These are phyloP conservation scores for Moniliophthora roreri DNA, from an alignment of 1,284 basidiomycete genomes.

Conservation along the genomic window DNA sequence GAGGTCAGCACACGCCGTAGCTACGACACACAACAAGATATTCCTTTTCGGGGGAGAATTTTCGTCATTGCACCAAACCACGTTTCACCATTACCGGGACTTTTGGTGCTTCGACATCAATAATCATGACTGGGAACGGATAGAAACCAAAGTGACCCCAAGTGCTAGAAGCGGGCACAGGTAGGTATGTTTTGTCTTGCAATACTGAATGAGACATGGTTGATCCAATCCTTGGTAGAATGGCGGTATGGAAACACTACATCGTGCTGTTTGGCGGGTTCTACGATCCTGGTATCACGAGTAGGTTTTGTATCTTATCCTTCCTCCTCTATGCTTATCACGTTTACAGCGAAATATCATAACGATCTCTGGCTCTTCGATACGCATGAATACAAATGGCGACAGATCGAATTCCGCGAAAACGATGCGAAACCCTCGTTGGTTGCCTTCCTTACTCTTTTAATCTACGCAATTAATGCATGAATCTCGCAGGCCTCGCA, in stretches of 20 bases:
- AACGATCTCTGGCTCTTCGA: slow-evolving; percentile 91
- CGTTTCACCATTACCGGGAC: slow-evolving; percentile 91
- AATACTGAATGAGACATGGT: neutral
- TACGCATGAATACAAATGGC: slow-evolving; percentile 87
- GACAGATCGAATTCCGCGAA: slow-evolving; percentile 73
- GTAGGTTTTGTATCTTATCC: slow-evolving; percentile 36
- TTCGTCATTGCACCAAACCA: slow-evolving; percentile 82
- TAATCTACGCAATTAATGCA: neutral
- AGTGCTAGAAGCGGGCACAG: slow-evolving; percentile 85
- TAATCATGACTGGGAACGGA: slow-evolving; percentile 84
- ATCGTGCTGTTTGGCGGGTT: slow-evolving; percentile 89
- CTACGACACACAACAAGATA: slow-evolving; percentile 78
- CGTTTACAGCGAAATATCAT: slow-evolving; percentile 69
- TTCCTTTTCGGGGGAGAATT: slow-evolving; percentile 89
- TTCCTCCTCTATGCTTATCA: neutral
- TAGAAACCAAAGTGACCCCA: slow-evolving; percentile 83
- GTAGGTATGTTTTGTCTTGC: slow-evolving; percentile 32
- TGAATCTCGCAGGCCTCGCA: slow-evolving; percentile 69
- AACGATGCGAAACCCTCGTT: slow-evolving; percentile 73
- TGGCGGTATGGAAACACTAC: slow-evolving; percentile 90
- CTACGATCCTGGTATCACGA: slow-evolving; percentile 78
- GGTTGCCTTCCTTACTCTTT: slow-evolving; percentile 22
- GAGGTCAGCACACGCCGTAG: slow-evolving; percentile 81
- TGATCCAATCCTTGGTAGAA: slow-evolving; percentile 40
- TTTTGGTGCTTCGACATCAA: slow-evolving; percentile 80